Evolutionary conservation across 129 eudicot species (phyloP), one percentile per base, ranked within the genome.

Genomic region (sunflower (Helianthus annuus)): DNA sequence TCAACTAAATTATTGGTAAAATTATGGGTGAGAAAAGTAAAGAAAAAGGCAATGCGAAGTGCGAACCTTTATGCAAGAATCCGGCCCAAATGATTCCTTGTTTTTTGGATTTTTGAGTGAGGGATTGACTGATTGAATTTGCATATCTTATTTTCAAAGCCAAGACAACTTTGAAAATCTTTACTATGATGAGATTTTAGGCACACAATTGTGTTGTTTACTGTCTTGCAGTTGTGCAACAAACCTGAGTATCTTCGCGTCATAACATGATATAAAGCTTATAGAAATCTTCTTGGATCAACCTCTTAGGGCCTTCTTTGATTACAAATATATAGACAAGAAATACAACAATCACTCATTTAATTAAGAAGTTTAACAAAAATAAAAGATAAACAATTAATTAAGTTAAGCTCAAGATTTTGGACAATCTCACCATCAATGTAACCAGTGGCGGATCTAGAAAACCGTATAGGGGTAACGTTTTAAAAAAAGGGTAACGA

Each of bases 11-110:
- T 54, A 74, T 56, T 48, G 45, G 45, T 40, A 40, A 40, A 5
- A 69, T 85, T 85, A n/a, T 82, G 76, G 76, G 80, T 57, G 75
- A 80, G 83, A 85, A 73, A 80, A 85, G 88, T 88, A 74, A 75
- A 75, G 75, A 58, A 76, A 64, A 83, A 79, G 88, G 62, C 68
- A 64, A 56, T 56, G 64, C 49, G 66, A 58, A 64, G 56, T 56
- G 64, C 49, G 66, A 58, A 58, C 64, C 38, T 39, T 7, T 59
- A 48, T 48, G 46, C 34, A 4, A 56, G 19, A n/a, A 13, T 14
- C 10, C 10, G 4, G 66, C 9, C 15, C 24, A 48, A 39, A 61
- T 5, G 65, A 39, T 60, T 63, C n/a, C 66, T 77, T 77, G 27
- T 15, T 11, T 12, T 77, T 61, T 60, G 15, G 38, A 15, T 66